Evolutionary conservation across 139 green algal species (phyloP).

Genomic region (Micromonas commoda): DNA sequence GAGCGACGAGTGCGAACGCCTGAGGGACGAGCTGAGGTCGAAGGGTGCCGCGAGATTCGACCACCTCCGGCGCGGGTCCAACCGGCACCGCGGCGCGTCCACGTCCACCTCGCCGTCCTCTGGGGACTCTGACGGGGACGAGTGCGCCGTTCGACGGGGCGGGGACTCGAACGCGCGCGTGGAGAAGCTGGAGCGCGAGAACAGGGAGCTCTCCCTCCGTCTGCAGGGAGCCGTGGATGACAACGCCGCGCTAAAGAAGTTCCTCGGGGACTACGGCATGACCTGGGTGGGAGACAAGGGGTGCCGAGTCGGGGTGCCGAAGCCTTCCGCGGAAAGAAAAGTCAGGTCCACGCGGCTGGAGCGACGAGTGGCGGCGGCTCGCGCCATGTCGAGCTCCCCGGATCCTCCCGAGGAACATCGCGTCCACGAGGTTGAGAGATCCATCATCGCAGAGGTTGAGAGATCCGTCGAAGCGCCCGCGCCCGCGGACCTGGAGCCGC

Average conservation of each 20-base stretch:
- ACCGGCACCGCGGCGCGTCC: background rate
- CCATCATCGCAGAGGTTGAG: no score
- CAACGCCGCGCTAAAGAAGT: background rate
- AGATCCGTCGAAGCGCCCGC: no score
- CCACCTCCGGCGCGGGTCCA: background rate
- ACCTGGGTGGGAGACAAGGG: background rate
- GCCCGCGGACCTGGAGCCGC: no score
- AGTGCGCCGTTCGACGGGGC: no score
- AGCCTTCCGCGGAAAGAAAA: background rate
- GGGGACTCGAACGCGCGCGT: no score
- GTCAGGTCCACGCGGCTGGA: background rate
- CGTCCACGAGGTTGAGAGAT: no score
- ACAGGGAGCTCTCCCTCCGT: background rate
- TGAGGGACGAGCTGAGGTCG: no score
- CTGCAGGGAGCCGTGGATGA: background rate
- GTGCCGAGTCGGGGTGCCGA: background rate
- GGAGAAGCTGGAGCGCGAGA: background rate
- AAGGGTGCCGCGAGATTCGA: no score
- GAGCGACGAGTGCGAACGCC: background rate
- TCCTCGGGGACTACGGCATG: background rate
- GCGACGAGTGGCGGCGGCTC: background rate
- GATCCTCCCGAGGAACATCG: background rate
- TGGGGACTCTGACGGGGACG: background rate
- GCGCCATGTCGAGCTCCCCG: no score
- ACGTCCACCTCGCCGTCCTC: background rate